Evolutionary conservation across 805 yeast species (phyloP).

Genomic region (Teunomyces cretensis): DNA sequence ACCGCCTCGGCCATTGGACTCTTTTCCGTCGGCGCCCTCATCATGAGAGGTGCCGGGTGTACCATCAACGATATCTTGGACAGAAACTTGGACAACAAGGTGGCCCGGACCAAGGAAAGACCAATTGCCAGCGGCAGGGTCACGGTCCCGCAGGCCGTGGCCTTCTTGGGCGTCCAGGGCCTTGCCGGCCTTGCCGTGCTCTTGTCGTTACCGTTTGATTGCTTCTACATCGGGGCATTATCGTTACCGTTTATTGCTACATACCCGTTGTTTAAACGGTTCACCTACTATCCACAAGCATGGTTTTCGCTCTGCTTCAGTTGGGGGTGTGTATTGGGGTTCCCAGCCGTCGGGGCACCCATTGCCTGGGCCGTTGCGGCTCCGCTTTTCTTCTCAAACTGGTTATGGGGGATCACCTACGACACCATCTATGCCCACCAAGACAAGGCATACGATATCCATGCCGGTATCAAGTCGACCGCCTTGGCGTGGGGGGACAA

Average conservation of each 20-base stretch:
- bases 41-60: conserved; percentile 98
- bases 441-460: conserved; percentile 83
- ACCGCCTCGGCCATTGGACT: conserved; percentile 63
- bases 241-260: conserved; percentile 78
- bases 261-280: conserved; percentile 90
- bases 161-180: conserved; percentile 73
- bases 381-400: conserved; percentile 74
- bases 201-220: conserved; percentile 70
- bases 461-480: conserved; percentile 92
- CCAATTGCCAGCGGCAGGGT: conserved; percentile 93
- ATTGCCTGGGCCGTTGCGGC: conserved; percentile 74
- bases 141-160: conserved; percentile 62
- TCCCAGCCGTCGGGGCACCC: conserved; percentile 89
- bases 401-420: conserved; percentile 92
- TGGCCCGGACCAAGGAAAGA: conserved; percentile 82
- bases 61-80: conserved; percentile 91
- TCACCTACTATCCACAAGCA: conserved; percentile 94
- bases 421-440: conserved; percentile 98
- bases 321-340: conserved; percentile 94
- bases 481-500: conserved; percentile 92
- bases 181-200: conserved; percentile 71
- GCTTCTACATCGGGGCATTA: conserved; percentile 79
- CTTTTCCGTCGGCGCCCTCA: conserved; percentile 79
- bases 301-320: conserved; percentile 79
- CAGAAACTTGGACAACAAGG: conserved; percentile 77